Evolutionary conservation across 2,329 filamentous ascomycete genomes (phyloP), one percentile per base, ranked within the genome.

Genomic region (Pezicula rhizophila): DNA sequence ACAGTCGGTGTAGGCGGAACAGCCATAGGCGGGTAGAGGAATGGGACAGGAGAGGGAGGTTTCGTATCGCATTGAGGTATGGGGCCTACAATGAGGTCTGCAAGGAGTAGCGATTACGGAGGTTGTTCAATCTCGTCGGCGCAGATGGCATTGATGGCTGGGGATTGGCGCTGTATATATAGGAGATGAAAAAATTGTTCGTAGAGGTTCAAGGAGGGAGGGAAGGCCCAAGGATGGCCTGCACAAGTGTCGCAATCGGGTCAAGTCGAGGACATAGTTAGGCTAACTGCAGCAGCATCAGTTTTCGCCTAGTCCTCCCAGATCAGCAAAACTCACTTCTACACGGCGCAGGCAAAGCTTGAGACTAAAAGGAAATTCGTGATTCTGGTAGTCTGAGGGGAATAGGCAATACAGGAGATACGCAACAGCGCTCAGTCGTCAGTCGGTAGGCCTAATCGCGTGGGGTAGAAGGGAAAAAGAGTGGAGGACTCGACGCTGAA

Each of bases 1-100:
- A 54, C 50, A 14, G 54, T 57, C 18, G 53, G 42, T 20, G 53
- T 8, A 33, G 53, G 46, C 47, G 50, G 53, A 47, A 53, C 52
- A 59, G 63, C 60, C 63, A 65, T 65, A 44, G 50, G 52, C 50
- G 57, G 49, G 23, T 37, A 18, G 31, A 47, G 23, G 45, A 33
- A 38, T 15, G 18, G 23, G 42, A 41, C 40, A 43, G 47, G 54
- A 52, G 51, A 50, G 37, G 43, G 50, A 38, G 46, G 41, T 34
- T 47, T 46, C 46, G 46, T 50, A 48, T 59, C 57, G 59, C 59
- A 61, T 62, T 50, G 51, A 56, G 52, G 45, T 47, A 41, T 12
- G 37, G 26, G 20, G 26, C 28, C 37, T 25, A 26, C 23, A 47
- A 45, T 33, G 45, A 38, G 34, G 45, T 48, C 48, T 43, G 38